These are phyloP conservation scores for Penicillium lividum DNA, from an alignment of 495 filamentous ascomycete genomes.

Conservation along the genomic window DNA sequence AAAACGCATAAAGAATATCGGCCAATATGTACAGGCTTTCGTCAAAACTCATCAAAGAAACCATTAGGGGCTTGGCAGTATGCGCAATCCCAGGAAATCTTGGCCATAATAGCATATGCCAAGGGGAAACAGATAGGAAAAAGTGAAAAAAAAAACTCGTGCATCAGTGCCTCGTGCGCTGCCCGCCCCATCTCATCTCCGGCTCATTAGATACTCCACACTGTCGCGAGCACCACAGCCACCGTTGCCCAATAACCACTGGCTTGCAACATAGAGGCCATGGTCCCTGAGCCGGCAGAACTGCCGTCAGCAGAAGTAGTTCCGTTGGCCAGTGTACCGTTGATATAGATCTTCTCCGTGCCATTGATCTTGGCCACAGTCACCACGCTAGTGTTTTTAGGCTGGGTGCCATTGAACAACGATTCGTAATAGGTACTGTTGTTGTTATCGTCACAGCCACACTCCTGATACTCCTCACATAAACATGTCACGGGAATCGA, in stretches of 20 bases:
- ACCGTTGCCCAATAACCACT: slow-evolving; percentile 65
- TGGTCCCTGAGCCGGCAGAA: slow-evolving; percentile 31
- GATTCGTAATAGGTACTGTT: slow-evolving; percentile 58
- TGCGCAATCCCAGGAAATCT: not conserved
- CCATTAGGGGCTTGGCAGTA: not conserved
- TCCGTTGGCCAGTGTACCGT: slow-evolving; percentile 83
- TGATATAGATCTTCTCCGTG: slow-evolving; percentile 73
- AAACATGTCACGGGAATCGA: slow-evolving; percentile 72
- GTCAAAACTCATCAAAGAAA: not conserved
- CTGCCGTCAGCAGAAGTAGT: slow-evolving; percentile 62
- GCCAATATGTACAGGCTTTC: not conserved
- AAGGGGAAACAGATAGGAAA: not conserved
- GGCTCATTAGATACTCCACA: slow-evolving; percentile 32
- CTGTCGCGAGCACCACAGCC: slow-evolving; percentile 51
- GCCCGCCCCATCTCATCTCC: not conserved
- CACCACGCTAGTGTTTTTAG: slow-evolving; percentile 63
- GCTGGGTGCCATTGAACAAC: slow-evolving; percentile 66
- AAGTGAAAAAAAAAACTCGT: not conserved
- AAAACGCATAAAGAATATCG: not conserved
- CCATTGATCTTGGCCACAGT: slow-evolving; percentile 68
- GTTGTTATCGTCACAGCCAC: slow-evolving; percentile 80
- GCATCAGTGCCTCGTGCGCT: not conserved
- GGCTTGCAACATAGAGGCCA: slow-evolving; percentile 40
- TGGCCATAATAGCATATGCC: not conserved
- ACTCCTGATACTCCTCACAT: slow-evolving; percentile 68